Evolutionary conservation across 345 rosid species (phyloP), one percentile per base, ranked within the genome.

Genomic region (Salix viminalis): DNA sequence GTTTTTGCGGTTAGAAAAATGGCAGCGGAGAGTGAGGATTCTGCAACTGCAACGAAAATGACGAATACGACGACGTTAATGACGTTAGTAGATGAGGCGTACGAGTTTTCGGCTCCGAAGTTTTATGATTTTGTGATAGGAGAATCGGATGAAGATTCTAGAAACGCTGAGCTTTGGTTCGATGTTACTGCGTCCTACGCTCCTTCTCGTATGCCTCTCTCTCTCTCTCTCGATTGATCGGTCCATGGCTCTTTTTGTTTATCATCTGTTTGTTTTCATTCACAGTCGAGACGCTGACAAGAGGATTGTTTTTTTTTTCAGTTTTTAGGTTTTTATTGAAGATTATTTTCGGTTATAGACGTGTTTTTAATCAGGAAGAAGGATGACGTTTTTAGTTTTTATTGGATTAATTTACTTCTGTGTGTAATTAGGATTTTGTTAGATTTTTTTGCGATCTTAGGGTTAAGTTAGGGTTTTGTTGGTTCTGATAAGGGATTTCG

Each of bases 111-210:
- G 8, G 99, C 99, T 6, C 98, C 98, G 1, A 70, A 84, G 32
- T 96, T 95, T 87, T 96, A 85, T n/a, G 97, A 96, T 79, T 96
- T 96, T 84, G 75, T 81, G 0, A 84, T 77, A 4, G 97, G 83
- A 32, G 98, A 96, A 83, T 86, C 91, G 0, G 93, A 90, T 28
- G 92, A 91, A 34, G 96, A 92, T 37, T 70, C 70, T 72, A 82
- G 85, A 14, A 81, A 83, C 36, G 98, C 97, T 1, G 99, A 96
- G 81, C 91, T 90, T 73, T 96, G 99, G 99, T 96, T 96, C 77
- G 89, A 86, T 2, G 78, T 84, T 23, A 87, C 96, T 24, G 81
- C 89, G 61, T 84, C 90, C 85, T 87, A 95, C 75, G 97, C 93
- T 30, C 97, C 98, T 79, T 96, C 99, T 58, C 99, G 99, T 96